A percentile compares a stretch with the other conserved stretches of the same genome.
Evolutionary conservation across 176 grass and related monocot species (phyloP).

Genomic region (Oryza coarctata): DNA sequence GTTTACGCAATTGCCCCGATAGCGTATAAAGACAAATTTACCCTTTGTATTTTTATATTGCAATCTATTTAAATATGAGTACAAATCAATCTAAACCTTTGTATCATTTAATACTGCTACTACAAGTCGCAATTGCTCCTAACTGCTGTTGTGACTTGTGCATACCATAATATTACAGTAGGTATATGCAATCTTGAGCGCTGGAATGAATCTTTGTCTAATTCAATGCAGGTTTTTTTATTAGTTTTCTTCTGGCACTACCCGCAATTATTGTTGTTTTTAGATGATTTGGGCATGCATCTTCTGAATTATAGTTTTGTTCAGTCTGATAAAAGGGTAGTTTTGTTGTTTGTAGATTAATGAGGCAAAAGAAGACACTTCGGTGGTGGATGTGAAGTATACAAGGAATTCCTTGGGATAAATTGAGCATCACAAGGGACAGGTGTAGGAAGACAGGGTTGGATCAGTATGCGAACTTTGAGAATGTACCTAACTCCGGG

Average conservation of each 20-base stretch:
- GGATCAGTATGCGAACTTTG: slow-evolving; percentile 66
- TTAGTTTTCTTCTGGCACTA: background rate
- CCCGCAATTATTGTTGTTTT: background rate
- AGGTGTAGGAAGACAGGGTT: slow-evolving; percentile 50
- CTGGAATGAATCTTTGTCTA: background rate
- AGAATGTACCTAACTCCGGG: slow-evolving; percentile 76
- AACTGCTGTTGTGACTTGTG: background rate
- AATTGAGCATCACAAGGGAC: slow-evolving; percentile 47
- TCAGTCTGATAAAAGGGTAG: background rate
- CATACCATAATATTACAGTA: background rate
- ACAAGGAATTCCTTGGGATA: slow-evolving; percentile 81
- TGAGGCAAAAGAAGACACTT: slow-evolving; percentile 53
- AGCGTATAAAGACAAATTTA: no score
- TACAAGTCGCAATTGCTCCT: background rate
- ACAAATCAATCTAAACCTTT: no score
- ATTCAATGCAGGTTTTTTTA: background rate
- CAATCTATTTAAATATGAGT: no score
- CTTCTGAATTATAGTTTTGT: background rate
- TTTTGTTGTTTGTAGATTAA: slow-evolving; percentile 40
- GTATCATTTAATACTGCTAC: no score
- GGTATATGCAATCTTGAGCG: background rate
- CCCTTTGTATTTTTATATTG: no score
- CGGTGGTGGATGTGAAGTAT: slow-evolving; percentile 61
- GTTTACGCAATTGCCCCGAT: no score
- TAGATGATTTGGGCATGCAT: background rate